Base-by-base conservation (phyloP, 2,329 filamentous ascomycete species). In the Penicillium brasilianum region DNA sequence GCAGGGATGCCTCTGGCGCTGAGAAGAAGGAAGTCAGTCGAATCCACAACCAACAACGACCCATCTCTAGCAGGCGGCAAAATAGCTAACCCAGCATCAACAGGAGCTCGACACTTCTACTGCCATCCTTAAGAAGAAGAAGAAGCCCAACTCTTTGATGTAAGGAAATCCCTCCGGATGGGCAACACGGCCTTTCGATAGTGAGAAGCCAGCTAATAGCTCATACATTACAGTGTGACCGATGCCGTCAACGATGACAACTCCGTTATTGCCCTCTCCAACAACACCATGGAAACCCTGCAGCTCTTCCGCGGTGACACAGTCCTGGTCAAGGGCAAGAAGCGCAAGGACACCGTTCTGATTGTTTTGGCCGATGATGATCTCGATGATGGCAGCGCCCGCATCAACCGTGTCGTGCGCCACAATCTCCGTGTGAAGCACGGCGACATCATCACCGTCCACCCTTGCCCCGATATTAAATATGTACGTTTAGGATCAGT, bases 131-230 rank as follows among this genome's bases (percentile, higher is more conserved):
- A 98, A 97, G 85, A 98, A 98, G 87, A 99, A 99, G 90, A 99
- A 99, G 93, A 99, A 99, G 92, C 93, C 93, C 73, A 99, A 99
- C 83, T 96, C 94, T 76, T 83, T 99, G 79, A 96, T 99, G 93
- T 96, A 85, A 79, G 89, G 80, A 48, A 25, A 28, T 6, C 25
- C 1, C 39, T 16, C 34, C 25, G 20, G 28, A 59, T 46, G 28
- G 18, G 41, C 25, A 36, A 13, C 46, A 34, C 43, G 52, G 55
- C 52, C 61, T 22, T 55, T 46, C 32, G 25, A 28, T 28, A 3
- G 13, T 30, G 44, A n/a, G 48, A 55, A 43, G 36, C 63, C 3
- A 66, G 66, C 69, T 73, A 60, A 72, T 66, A 58, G 43, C 60
- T 57, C 52, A 57, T 58, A 39, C 41, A 32, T 48, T 62, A 69